Conservation (phyloP, 179 eudicot genomes). For the Dionaea muscipula region DNA sequence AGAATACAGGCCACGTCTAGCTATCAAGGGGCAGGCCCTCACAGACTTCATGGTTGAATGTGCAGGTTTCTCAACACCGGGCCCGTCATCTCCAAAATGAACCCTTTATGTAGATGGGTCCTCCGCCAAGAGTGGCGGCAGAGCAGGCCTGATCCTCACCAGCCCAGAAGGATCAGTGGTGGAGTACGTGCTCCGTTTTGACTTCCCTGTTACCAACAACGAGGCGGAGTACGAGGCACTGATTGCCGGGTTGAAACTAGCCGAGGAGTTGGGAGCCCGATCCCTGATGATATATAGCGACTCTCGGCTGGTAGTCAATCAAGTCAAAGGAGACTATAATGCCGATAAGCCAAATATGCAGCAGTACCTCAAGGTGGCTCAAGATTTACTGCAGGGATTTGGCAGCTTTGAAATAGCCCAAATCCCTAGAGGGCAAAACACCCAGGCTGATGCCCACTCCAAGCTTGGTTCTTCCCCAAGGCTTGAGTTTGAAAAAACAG, state of each 20-base stretch:
- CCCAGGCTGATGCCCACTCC: no score
- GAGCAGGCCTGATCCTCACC: background rate
- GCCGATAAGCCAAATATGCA: no score
- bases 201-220: background rate
- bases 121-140: background rate
- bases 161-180: background rate
- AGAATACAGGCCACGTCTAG: background rate
- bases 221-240: background rate
- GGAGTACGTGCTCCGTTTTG: background rate
- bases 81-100: background rate
- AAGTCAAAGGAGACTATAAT: background rate
- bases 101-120: background rate
- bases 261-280: background rate
- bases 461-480: no score
- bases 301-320: background rate
- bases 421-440: no score
- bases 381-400: no score
- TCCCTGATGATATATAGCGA: background rate
- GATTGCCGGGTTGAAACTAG: background rate
- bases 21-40: background rate
- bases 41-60: background rate
- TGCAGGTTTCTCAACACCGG: no score
- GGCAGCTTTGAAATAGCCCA: no score
- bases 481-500: no score
- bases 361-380: no score